These are phyloP conservation scores for Didymella segeticola DNA, from an alignment of 2,329 filamentous ascomycete genomes.

Conservation along the genomic window DNA sequence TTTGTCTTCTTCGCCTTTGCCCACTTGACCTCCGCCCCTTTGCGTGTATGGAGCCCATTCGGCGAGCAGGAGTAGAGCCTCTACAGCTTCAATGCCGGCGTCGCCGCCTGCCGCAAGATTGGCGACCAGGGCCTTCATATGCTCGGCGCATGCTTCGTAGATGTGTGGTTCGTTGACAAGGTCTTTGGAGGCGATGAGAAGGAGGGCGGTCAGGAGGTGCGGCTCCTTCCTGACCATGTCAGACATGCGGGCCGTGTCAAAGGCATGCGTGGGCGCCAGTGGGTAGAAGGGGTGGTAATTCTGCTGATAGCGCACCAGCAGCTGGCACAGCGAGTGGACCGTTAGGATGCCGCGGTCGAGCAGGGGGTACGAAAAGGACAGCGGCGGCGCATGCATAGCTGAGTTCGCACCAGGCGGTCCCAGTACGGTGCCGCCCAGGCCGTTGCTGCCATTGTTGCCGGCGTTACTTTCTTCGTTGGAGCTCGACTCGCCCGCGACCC, in stretches of 20 bases:
- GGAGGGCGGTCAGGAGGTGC: constrained; percentile 71
- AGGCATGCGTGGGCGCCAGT: constrained; percentile 67
- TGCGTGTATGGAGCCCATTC: constrained; percentile 76
- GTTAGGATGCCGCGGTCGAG: constrained; percentile 52
- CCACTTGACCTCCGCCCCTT: constrained; percentile 67
- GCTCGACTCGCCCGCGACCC: constrained; percentile 52
- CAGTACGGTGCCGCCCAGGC: constrained; percentile 2
- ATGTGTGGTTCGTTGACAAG: constrained; percentile 68
- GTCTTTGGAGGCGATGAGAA: constrained; percentile 75
- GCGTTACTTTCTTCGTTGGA: constrained; percentile 36
- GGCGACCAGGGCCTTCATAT: constrained; percentile 74
- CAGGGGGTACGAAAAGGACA: constrained; percentile 53
- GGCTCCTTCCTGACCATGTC: constrained; percentile 67
- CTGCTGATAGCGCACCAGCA: constrained; percentile 66
- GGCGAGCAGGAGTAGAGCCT: constrained; percentile 72
- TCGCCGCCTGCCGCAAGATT: constrained; percentile 70
- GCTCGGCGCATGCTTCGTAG: constrained; percentile 70
- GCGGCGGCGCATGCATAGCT: constrained; percentile 31
- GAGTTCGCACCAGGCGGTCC: constrained; percentile 22
- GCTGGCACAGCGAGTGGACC: constrained; percentile 57
- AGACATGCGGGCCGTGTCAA: constrained; percentile 61
- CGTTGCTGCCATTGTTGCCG: constrained; percentile 11
- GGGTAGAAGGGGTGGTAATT: constrained; percentile 75
- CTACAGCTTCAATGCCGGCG: constrained; percentile 73
- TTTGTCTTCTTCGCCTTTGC: constrained; percentile 74